These are phyloP conservation scores for Phialemoniopsis sp. DNA, from an alignment of 2,329 filamentous ascomycete genomes.

Conservation along the genomic window DNA sequence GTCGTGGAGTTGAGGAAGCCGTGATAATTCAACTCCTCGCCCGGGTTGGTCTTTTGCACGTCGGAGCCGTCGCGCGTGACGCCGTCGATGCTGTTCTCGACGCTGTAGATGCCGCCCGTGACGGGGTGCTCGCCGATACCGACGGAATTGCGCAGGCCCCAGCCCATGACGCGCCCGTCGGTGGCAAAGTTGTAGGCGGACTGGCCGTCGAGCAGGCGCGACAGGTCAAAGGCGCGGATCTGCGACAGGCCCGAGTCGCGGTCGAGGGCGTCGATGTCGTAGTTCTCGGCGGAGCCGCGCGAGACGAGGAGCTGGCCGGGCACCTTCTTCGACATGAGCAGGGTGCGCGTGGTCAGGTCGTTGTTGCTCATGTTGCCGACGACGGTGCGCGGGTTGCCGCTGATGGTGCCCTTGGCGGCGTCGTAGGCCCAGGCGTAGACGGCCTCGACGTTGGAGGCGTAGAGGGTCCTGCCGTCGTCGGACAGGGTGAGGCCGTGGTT, in stretches of 20 bases:
- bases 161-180: slow-evolving; percentile 50
- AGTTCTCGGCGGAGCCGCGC: slow-evolving; percentile 41
- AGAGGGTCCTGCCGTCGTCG: slow-evolving; percentile 38
- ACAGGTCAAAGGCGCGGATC: slow-evolving; percentile 45
- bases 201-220: slow-evolving; percentile 16
- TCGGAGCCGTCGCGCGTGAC: slow-evolving; percentile 54
- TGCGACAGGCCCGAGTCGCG: slow-evolving; percentile 52
- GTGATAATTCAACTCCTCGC: slow-evolving; percentile 70
- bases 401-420: slow-evolving; percentile 37
- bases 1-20: slow-evolving; percentile 46
- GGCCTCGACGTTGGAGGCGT: slow-evolving; percentile 46
- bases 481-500: slow-evolving; percentile 47
- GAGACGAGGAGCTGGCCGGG: slow-evolving; percentile 56
- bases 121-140: slow-evolving; percentile 61
- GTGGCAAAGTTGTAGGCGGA: slow-evolving; percentile 39
- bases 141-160: slow-evolving; percentile 65
- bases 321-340: slow-evolving; percentile 49
- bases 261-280: slow-evolving; percentile 41
- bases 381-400: slow-evolving; percentile 33
- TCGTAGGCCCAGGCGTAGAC: slow-evolving; percentile 61
- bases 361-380: slow-evolving; percentile 41
- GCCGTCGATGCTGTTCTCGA: slow-evolving; percentile 70
- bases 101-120: slow-evolving; percentile 49
- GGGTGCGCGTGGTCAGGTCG: slow-evolving; percentile 60
- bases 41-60: slow-evolving; percentile 65